These are phyloP conservation scores for Solanum ahanhuiri DNA, from an alignment of 257 asterid genomes.

Conservation along the genomic window DNA sequence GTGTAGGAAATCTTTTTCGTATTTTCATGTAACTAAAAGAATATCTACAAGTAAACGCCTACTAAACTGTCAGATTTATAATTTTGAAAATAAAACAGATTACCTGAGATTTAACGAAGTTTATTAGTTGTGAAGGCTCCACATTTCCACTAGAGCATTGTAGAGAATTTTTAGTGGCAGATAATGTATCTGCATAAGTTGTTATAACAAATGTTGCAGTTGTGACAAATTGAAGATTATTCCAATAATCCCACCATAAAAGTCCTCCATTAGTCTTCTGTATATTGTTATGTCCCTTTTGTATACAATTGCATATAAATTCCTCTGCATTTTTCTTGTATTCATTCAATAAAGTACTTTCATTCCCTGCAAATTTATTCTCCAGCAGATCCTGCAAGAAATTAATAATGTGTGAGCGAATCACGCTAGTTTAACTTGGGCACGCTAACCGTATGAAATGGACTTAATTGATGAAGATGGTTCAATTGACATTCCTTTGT, in stretches of 20 bases:
- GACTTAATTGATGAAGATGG: not conserved
- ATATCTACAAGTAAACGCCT: not conserved
- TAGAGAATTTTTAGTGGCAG: slow-evolving; percentile 6
- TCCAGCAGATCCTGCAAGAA: no score
- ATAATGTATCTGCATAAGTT: slow-evolving; percentile 27
- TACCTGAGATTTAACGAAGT: slow-evolving; percentile 37
- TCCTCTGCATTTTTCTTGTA: slow-evolving; percentile 24
- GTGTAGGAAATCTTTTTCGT: not conserved
- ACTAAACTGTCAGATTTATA: not conserved
- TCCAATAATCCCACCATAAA: slow-evolving; percentile 31
- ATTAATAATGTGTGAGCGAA: no score
- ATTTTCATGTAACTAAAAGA: not conserved
- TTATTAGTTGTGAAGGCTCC: slow-evolving; percentile 11
- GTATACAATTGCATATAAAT: slow-evolving; percentile 45
- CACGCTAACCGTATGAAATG: no score
- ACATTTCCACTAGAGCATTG: slow-evolving; percentile 22
- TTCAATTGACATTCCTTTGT: not conserved
- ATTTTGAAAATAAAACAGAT: not conserved
- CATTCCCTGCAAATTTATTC: not conserved
- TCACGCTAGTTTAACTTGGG: no score
- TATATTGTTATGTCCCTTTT: slow-evolving; percentile 28
- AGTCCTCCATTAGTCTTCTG: slow-evolving; percentile 28
- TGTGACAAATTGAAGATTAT: slow-evolving; percentile 53
- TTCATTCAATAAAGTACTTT: slow-evolving; percentile 4
- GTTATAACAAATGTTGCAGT: slow-evolving; percentile 28